phyloP scores from a whole-genome alignment of 805 yeast species.

The Kuraishia molischiana region DNA sequence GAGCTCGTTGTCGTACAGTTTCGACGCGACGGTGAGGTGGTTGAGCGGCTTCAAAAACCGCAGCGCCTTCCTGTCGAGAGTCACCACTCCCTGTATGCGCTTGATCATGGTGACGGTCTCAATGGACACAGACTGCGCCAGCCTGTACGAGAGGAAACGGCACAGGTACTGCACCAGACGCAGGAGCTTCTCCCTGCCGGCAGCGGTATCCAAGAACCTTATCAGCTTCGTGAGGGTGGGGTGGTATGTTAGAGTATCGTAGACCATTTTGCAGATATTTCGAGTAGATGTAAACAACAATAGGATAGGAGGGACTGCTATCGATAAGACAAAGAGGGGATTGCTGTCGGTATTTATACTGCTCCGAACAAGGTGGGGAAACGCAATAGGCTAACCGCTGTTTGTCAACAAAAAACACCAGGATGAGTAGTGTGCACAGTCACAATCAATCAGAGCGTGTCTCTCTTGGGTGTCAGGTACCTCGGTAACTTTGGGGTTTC shows the following conservation, averaged over 20 bases:
- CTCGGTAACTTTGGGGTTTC: too few relatives aligned
- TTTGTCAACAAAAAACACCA: too few relatives aligned
- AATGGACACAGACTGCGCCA: slow-evolving; percentile 42
- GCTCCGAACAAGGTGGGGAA: too few relatives aligned
- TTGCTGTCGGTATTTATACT: too few relatives aligned
- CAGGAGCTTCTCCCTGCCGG: slow-evolving; percentile 74
- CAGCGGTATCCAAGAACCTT: slow-evolving; percentile 53
- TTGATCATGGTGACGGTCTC: slow-evolving; percentile 39
- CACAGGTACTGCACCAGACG: slow-evolving; percentile 76
- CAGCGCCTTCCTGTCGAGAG: slow-evolving; percentile 72
- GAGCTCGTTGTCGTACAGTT: slow-evolving; percentile 61
- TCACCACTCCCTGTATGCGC: slow-evolving; percentile 50
- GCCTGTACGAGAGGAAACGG: slow-evolving; percentile 56
- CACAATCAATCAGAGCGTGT: too few relatives aligned
- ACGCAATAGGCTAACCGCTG: too few relatives aligned
- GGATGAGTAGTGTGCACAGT: too few relatives aligned
- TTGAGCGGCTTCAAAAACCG: slow-evolving; percentile 75
- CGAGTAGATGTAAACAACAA: too few relatives aligned
- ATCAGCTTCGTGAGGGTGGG: slow-evolving; percentile 57
- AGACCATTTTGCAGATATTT: slow-evolving; percentile 59
- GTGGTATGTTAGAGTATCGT: slow-evolving; percentile 61
- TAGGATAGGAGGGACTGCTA: too few relatives aligned
- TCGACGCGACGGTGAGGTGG: slow-evolving; percentile 60
- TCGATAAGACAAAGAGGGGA: too few relatives aligned
- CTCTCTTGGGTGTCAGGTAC: too few relatives aligned